Percentiles rank a stretch among this genome's conserved stretches.
These are phyloP conservation scores for Avena insularis DNA, from an alignment of 176 grass and related monocot species.

Conservation along the genomic window DNA sequence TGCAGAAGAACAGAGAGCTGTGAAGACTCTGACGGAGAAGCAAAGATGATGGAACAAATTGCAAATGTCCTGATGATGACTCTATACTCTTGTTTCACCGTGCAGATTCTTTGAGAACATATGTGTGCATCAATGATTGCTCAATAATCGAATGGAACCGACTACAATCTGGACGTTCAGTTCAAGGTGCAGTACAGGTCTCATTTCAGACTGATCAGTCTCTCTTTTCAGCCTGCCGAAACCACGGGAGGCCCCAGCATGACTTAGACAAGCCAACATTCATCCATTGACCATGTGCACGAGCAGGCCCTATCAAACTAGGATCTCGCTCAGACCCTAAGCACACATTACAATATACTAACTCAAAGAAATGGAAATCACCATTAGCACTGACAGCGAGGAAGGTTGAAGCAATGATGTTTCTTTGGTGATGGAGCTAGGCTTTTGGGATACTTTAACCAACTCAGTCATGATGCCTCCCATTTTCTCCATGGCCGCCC, in stretches of 20 bases:
- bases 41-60: background rate
- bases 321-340: background rate
- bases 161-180: background rate
- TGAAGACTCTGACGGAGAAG: no score
- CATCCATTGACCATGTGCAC: background rate
- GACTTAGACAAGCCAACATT: background rate
- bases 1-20: no score
- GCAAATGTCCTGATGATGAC: background rate
- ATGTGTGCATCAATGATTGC: background rate
- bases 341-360: background rate
- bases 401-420: conserved; percentile 48
- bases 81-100: background rate
- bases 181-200: no score
- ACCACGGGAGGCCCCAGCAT: no score
- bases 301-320: background rate
- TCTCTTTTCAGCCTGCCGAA: no score
- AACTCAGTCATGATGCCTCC: conserved; percentile 38
- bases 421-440: conserved; percentile 45
- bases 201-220: no score
- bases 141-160: background rate
- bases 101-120: background rate
- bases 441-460: conserved; percentile 38
- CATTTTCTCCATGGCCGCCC: conserved; percentile 22
- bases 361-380: conserved; percentile 47
- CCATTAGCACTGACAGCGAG: conserved; percentile 15